Base-by-base conservation (phyloP, 202 grass and related monocot species). In the Digitaria exilis region DNA sequence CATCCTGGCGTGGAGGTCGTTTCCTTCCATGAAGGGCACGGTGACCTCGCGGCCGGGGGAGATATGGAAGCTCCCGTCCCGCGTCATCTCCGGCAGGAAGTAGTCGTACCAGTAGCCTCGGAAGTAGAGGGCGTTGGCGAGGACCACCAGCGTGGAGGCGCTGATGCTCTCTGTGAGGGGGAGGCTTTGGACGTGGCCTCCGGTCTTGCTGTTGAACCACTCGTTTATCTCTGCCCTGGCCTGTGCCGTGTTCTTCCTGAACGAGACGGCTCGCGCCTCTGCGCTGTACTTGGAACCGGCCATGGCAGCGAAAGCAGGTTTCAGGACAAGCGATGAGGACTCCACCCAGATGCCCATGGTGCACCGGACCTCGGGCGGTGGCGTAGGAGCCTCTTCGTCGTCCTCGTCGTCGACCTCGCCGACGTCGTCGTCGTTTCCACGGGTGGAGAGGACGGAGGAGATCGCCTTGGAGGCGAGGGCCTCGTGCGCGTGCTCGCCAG, bases 101-200 rank as follows among this genome's bases (percentile, higher is more conserved):
- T 13, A 54, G 54, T 76, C 73, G 49, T 59, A 76, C 35, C 73
- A 59, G 76, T 79, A 79, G 45, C 52, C 77, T 39, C 4, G 21
- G 30, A 79, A 79, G 46, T 66, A 67, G 77, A 79, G 7, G 29
- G 45, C 60, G 60, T 66, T 79, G 19, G 77, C 29, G 77, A 79
- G 61, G 29, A 79, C 30, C 19, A 66, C 1, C 6, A 26, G 28
- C 44, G 76, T 79, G 59, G 60, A 21, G 5, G 58, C 18, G 59
- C 26, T 34, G 75, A 50, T 35, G 14, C 73, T 54, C 73, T 66
- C 76, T 1, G 21, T 44, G 18, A 79, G 42, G 18, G 66, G 42
- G 42, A 66, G 61, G 7, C 32, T 6, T 19, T 67, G 18, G 21
- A 34, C 17, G 19, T 22, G 30, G 4, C 77, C 62, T 30, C 62